Evolutionary conservation across 1,284 basidiomycete genomes (phyloP).

Genomic region (Ustilago cynodontis): DNA sequence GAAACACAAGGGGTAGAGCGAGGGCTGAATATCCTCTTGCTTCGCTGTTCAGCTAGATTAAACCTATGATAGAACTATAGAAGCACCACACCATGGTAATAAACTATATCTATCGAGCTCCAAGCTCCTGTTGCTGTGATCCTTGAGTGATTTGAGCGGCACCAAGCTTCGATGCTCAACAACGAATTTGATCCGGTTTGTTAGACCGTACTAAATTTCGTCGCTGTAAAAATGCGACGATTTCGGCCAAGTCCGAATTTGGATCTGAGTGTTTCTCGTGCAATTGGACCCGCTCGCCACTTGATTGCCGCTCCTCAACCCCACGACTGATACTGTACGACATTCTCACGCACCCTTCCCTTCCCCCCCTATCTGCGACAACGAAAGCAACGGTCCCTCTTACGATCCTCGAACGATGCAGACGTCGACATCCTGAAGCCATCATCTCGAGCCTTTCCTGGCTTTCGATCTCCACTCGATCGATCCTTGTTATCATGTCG

Average conservation of each 20-base stretch:
- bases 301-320: neutral
- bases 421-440: neutral
- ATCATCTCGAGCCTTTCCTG: neutral
- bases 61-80: neutral
- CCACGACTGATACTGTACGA: neutral
- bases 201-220: constrained; percentile 6
- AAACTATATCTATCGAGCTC: neutral
- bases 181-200: too few species aligned
- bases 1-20: constrained; percentile 33
- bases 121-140: neutral
- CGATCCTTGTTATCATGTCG: neutral
- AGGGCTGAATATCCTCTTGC: constrained; percentile 49
- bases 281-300: constrained; percentile 2
- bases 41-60: constrained; percentile 31
- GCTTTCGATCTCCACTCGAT: neutral
- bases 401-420: neutral
- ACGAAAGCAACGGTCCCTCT: too few species aligned
- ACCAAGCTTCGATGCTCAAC: too few species aligned
- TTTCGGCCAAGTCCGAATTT: constrained; percentile 42
- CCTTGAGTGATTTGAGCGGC: too few species aligned
- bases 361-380: neutral
- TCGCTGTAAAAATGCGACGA: neutral
- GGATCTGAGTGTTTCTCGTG: constrained; percentile 16
- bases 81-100: constrained; percentile 2
- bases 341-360: neutral